These are phyloP conservation scores for Alternaria burnsii DNA, from an alignment of 2,329 filamentous ascomycete species.

Conservation along the genomic window DNA sequence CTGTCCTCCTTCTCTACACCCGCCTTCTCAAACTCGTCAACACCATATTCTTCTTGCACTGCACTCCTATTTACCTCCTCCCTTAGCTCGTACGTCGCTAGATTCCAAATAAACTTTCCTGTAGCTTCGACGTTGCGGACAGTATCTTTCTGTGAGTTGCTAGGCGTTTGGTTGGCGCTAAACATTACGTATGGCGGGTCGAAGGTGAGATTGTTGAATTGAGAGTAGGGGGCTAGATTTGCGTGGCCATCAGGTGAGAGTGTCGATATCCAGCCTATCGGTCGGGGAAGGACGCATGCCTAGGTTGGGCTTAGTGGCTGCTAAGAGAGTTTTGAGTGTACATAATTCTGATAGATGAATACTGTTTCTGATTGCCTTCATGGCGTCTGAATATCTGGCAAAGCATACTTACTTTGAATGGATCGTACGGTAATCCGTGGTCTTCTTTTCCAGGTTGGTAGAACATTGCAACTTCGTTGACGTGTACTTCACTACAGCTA, in stretches of 20 bases:
- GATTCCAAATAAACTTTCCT: constrained; percentile 66
- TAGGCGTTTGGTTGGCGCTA: constrained; percentile 63
- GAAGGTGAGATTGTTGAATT: constrained; percentile 71
- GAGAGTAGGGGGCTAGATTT: constrained; percentile 68
- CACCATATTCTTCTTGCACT: constrained; percentile 58
- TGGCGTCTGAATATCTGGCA: background rate
- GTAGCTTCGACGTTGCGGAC: constrained; percentile 65
- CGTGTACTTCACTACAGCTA: background rate
- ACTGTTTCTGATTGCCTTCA: no score
- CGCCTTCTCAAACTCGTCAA: constrained; percentile 65
- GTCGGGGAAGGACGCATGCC: constrained; percentile 67
- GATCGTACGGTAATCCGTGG: constrained; percentile 62
- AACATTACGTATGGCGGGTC: constrained; percentile 71
- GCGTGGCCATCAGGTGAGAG: constrained; percentile 56
- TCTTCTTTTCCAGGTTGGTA: constrained; percentile 63
- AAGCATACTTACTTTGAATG: constrained; percentile 59
- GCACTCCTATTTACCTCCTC: constrained; percentile 65
- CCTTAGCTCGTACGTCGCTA: constrained; percentile 65
- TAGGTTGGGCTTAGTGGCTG: constrained; percentile 26
- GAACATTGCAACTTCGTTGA: constrained; percentile 52
- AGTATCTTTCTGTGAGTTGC: constrained; percentile 62
- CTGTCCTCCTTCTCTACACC: constrained; percentile 60
- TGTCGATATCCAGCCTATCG: constrained; percentile 71
- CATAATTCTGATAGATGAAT: background rate
- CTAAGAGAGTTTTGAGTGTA: background rate